Conservation (phyloP, 345 rosid genomes). For the Citrus inodora region DNA sequence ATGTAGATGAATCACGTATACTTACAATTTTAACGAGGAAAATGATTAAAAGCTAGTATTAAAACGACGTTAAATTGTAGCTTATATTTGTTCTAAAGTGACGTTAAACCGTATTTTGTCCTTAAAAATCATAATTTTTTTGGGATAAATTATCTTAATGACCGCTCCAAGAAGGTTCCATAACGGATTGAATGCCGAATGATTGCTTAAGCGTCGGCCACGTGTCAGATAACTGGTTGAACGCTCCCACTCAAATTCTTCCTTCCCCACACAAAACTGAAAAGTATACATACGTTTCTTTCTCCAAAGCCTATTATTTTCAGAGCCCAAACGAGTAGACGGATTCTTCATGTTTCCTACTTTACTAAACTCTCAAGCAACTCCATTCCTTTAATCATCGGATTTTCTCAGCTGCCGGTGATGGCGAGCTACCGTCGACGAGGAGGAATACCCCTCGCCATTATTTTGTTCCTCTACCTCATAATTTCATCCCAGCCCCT, state of each 20-base stretch:
- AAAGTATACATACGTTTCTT: too few relatives aligned
- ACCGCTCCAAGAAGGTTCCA: too few relatives aligned
- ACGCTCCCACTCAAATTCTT: background rate
- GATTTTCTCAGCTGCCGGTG: constrained; percentile 1
- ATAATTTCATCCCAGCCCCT: constrained; percentile 54
- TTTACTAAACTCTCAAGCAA: background rate
- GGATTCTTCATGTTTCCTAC: background rate
- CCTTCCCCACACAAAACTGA: background rate
- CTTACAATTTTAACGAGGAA: too few relatives aligned
- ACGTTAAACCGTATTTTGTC: too few relatives aligned
- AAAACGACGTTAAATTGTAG: too few relatives aligned
- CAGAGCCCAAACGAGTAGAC: background rate
- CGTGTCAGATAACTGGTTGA: background rate
- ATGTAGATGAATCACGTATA: too few relatives aligned
- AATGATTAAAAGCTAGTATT: too few relatives aligned
- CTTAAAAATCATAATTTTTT: too few relatives aligned
- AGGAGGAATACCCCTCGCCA: constrained; percentile 33
- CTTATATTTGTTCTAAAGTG: too few relatives aligned
- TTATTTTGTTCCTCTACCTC: constrained; percentile 44
- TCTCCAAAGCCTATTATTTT: background rate
- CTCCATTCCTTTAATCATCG: background rate
- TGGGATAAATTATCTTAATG: too few relatives aligned
- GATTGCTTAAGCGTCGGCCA: background rate
- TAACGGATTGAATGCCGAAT: background rate
- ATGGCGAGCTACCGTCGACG: constrained; percentile 54